Conservation (phyloP, 306 rosid genomes). For the Dicorynia guianensis region DNA sequence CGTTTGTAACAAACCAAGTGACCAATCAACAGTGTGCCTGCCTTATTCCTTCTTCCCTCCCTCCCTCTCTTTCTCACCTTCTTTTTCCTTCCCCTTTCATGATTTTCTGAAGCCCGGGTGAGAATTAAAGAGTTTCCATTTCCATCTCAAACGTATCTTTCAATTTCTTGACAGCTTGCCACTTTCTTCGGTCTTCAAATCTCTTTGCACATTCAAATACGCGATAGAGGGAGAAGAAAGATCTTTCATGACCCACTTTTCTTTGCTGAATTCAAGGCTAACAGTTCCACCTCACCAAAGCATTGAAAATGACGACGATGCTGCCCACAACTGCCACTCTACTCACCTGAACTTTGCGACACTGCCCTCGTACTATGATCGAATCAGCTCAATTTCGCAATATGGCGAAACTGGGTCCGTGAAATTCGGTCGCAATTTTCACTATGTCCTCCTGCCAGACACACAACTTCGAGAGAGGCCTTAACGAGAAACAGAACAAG, state of each 20-base stretch:
- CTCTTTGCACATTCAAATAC: conserved; percentile 53
- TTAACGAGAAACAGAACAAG: conserved; percentile 49
- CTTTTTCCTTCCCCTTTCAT: conserved; percentile 31
- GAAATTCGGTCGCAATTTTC: conserved; percentile 15
- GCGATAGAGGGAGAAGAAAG: conserved; percentile 32
- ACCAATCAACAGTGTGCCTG: background rate
- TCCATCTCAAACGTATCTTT: conserved; percentile 37
- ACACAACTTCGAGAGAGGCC: conserved; percentile 11
- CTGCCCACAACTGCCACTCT: conserved; percentile 35
- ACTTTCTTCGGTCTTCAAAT: conserved; percentile 40
- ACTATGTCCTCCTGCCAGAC: conserved; percentile 56
- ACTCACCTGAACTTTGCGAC: conserved; percentile 29
- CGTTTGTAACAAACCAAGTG: background rate
- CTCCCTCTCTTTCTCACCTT: background rate
- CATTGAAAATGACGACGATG: conserved; percentile 23
- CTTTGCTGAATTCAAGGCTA: conserved; percentile 58
- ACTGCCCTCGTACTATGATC: conserved; percentile 9
- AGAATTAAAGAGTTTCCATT: conserved; percentile 33
- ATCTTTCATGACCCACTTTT: conserved; percentile 54
- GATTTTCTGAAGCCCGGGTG: conserved; percentile 40
- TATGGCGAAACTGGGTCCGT: conserved; percentile 21
- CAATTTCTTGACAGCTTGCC: conserved; percentile 34
- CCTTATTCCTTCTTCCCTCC: background rate
- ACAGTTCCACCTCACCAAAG: conserved; percentile 48
- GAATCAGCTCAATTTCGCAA: conserved; percentile 33